Evolutionary conservation across 345 rosid species (phyloP).

Genomic region (Corymbia maculata): DNA sequence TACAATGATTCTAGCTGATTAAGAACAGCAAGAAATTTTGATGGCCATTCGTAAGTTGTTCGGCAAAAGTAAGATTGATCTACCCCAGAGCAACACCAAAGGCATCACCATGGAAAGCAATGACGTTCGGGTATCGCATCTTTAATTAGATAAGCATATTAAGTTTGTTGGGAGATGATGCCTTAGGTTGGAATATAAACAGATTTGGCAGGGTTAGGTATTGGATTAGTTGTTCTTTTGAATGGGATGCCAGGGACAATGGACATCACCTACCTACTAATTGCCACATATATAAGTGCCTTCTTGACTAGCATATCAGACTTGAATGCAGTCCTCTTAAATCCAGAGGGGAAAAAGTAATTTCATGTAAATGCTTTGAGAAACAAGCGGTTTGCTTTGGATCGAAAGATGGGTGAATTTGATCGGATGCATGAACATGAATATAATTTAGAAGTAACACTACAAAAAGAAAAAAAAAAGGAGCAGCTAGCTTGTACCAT

Average conservation of each 20-base stretch:
- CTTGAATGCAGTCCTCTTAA: background rate
- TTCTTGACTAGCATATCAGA: background rate
- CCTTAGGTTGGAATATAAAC: background rate
- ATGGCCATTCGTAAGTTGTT: background rate
- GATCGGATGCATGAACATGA: background rate
- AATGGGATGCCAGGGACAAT: background rate
- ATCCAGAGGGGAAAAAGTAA: background rate
- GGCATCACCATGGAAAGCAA: background rate
- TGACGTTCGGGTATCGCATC: background rate
- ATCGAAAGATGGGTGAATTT: background rate
- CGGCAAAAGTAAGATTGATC: background rate
- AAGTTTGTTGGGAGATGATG: background rate
- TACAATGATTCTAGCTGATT: background rate
- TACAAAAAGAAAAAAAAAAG: background rate
- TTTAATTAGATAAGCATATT: background rate
- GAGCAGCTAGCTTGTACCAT: background rate
- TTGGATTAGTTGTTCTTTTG: background rate
- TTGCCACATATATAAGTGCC: background rate
- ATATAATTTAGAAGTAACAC: background rate
- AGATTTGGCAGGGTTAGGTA: background rate
- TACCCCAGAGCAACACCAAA: background rate
- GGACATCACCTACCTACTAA: background rate
- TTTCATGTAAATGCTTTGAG: background rate
- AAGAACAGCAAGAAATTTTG: background rate
- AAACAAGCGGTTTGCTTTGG: background rate